Evolutionary conservation across 331 rosid genomes (phyloP).

Genomic region (Prunus yedoensis): DNA sequence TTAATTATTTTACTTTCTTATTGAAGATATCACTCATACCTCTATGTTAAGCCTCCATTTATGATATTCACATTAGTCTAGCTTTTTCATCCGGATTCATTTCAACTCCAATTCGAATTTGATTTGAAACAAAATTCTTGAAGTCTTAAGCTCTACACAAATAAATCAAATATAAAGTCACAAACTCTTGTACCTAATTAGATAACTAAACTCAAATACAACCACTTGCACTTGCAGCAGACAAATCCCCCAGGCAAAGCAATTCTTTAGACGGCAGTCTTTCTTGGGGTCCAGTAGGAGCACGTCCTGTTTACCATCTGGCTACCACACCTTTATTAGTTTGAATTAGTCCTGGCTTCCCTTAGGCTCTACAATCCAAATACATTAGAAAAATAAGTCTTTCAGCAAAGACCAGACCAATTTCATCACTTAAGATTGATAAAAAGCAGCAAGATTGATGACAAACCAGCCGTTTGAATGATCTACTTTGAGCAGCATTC

Average conservation of each 20-base stretch:
- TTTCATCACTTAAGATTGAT: constrained; percentile 11
- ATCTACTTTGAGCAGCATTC: constrained; percentile 48
- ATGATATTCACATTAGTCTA: no score
- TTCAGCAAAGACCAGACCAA: constrained; percentile 10
- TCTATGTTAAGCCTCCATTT: no score
- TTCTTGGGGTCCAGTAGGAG: background rate
- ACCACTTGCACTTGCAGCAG: constrained; percentile 1
- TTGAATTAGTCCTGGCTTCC: constrained; percentile 50
- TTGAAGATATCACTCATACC: no score
- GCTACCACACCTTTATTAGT: constrained; percentile 34
- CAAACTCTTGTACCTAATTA: no score
- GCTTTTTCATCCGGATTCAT: no score
- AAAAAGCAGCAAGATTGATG: background rate
- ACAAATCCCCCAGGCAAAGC: background rate
- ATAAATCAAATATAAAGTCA: no score
- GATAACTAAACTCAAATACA: background rate
- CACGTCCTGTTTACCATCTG: constrained; percentile 25
- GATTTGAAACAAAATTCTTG: no score
- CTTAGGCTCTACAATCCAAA: constrained; percentile 54
- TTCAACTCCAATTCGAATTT: no score
- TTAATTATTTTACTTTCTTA: no score
- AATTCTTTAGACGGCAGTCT: background rate
- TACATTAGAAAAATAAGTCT: background rate
- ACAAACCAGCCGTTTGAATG: constrained; percentile 89
- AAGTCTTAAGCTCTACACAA: no score